Percentiles rank a stretch among this genome's conserved stretches.
Evolutionary conservation across 192 early-diverging fungal species (phyloP).

Genomic region (Podila clonocystis): DNA sequence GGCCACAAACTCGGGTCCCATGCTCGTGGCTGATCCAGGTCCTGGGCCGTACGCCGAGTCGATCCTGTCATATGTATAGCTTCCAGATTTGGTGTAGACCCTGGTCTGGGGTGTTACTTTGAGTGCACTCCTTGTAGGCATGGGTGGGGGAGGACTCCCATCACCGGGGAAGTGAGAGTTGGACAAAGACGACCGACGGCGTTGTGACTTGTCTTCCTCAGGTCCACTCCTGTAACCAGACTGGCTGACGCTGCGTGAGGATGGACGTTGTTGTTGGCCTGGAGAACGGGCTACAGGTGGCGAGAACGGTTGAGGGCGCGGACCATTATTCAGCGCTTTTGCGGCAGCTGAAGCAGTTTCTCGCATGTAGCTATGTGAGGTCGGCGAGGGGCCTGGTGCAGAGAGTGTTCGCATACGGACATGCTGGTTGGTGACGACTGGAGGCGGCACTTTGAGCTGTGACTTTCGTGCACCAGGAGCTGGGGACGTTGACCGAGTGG

Average conservation of each 20-base stretch:
- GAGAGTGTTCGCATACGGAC: constrained; percentile 11
- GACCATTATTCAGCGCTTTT: neutral
- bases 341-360: neutral
- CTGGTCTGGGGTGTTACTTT: neutral
- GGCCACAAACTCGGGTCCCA: neutral
- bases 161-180: neutral
- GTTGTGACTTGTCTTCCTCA: neutral
- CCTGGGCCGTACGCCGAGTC: constrained; percentile 8
- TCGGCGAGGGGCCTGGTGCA: constrained; percentile 7
- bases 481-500: constrained; percentile 4
- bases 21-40: constrained; percentile 10
- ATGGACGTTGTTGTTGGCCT: neutral
- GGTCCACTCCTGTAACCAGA: constrained; percentile 5
- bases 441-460: constrained; percentile 31
- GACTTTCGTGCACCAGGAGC: neutral
- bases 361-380: neutral
- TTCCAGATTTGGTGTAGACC: neutral
- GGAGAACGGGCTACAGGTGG: constrained; percentile 3
- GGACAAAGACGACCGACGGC: neutral
- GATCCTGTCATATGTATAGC: neutral
- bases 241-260: constrained; percentile 14
- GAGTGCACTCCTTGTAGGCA: neutral
- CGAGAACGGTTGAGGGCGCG: constrained; percentile 1
- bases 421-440: constrained; percentile 20
- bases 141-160: neutral